Evolutionary conservation across 1,284 basidiomycete genomes (phyloP).

Genomic region (Termitomyces sp.): DNA sequence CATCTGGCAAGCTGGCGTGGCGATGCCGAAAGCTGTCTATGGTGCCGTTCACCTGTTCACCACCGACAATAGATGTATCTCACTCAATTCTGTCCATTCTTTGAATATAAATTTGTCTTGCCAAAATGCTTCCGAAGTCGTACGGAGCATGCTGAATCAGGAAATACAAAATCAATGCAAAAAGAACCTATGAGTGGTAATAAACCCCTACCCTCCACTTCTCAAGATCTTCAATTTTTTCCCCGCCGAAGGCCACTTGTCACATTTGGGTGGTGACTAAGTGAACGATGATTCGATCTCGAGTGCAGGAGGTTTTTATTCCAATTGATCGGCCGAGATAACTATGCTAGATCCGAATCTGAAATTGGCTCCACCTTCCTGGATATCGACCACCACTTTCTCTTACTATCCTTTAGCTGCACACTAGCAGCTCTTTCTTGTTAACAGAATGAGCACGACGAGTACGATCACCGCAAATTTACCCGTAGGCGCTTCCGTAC

Average conservation of each 20-base stretch:
- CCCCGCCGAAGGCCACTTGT: too few species aligned
- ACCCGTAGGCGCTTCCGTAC: conserved; percentile 52
- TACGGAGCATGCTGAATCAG: too few species aligned
- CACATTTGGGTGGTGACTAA: too few species aligned
- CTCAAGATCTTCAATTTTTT: too few species aligned
- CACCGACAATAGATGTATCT: too few species aligned
- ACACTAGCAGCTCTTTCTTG: neutral
- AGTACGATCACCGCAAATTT: conserved; percentile 19
- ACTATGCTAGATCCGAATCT: conserved; percentile 6
- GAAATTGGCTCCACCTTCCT: neutral
- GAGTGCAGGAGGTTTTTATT: neutral
- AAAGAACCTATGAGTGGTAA: too few species aligned
- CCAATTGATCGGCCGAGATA: conserved; percentile 9
- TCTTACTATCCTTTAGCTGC: neutral
- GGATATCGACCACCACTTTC: neutral
- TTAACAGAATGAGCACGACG: conserved; percentile 12
- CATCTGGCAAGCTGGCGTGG: neutral
- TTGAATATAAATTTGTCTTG: too few species aligned
- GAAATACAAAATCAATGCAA: too few species aligned
- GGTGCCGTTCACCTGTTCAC: too few species aligned
- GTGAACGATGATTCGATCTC: neutral
- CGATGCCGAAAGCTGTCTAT: neutral
- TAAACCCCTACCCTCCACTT: too few species aligned
- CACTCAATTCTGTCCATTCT: too few species aligned
- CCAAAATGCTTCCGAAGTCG: too few species aligned